Evolutionary conservation across 1,284 basidiomycete species (phyloP).

Genomic region (Austroboletus niveus): DNA sequence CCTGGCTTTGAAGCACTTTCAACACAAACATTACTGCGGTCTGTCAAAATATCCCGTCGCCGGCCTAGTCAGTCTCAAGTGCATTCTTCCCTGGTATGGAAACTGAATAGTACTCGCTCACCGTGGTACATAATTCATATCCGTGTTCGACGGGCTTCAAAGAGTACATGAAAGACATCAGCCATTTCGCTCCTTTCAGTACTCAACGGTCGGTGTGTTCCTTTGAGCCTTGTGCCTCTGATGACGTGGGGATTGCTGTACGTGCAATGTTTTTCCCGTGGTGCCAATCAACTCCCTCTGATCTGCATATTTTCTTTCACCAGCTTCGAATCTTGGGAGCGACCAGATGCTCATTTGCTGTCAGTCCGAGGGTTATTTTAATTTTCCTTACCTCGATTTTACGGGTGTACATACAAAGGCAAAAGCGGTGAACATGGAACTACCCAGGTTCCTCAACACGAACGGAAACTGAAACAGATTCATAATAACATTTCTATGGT

Average conservation of each 20-base stretch:
- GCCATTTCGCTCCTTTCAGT: background rate
- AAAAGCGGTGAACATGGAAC: conserved; percentile 54
- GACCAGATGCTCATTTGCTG: conserved; percentile 37
- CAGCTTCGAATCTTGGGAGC: conserved; percentile 38
- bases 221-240: background rate
- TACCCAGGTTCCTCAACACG: no score
- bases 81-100: conserved; percentile 35
- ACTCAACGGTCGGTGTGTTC: background rate
- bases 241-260: background rate
- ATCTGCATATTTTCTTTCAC: background rate
- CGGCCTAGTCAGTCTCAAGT: conserved; percentile 28
- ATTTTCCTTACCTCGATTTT: conserved; percentile 2
- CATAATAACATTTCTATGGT: no score
- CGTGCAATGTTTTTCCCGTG: background rate
- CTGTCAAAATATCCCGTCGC: conserved; percentile 22
- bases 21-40: conserved; percentile 11
- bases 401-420: conserved; percentile 38
- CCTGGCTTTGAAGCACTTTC: no score
- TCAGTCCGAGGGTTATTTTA: no score
- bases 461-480: no score
- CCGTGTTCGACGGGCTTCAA: no score
- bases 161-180: no score
- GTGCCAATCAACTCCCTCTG: background rate
- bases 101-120: background rate
- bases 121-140: background rate